A percentile compares a stretch with the other conserved stretches of the same genome.
phyloP scores from a whole-genome alignment of 2,329 filamentous ascomycete species.

The Clonostachys chloroleuca region DNA sequence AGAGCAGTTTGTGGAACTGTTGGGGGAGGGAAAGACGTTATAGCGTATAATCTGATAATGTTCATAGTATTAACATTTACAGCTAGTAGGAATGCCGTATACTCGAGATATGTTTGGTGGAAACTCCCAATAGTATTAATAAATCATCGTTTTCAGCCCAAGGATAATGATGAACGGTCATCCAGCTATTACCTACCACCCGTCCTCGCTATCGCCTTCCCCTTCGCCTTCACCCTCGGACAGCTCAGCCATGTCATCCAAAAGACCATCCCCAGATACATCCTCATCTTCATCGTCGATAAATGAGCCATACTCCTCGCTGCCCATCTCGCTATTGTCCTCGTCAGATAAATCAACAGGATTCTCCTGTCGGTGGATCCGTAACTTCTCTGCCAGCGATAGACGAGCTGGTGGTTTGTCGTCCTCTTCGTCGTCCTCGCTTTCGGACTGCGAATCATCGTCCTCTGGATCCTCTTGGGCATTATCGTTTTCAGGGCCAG shows the following conservation, averaged over 20 bases:
- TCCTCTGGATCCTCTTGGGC: background rate
- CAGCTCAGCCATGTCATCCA: too few relatives aligned
- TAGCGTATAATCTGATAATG: background rate
- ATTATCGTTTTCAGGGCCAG: background rate
- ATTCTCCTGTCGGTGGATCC: background rate
- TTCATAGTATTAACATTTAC: too few relatives aligned
- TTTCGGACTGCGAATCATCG: background rate
- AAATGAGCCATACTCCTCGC: too few relatives aligned
- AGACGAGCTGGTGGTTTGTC: background rate
- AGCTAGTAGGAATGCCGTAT: background rate
- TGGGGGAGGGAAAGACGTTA: slow-evolving; percentile 1
- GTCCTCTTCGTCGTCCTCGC: background rate
- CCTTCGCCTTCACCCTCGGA: background rate
- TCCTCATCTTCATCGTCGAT: background rate
- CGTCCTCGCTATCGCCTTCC: background rate
- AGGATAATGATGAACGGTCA: background rate
- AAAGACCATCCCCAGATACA: too few relatives aligned
- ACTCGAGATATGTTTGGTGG: too few relatives aligned
- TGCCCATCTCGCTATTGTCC: too few relatives aligned
- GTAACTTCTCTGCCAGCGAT: background rate
- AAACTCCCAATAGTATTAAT: too few relatives aligned
- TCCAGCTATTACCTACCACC: background rate
- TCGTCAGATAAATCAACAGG: too few relatives aligned
- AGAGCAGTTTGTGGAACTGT: slow-evolving; percentile 10
- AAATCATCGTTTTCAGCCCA: background rate